Conservation (phyloP, 441 rosid species). For the Brassica hybrid region DNA sequence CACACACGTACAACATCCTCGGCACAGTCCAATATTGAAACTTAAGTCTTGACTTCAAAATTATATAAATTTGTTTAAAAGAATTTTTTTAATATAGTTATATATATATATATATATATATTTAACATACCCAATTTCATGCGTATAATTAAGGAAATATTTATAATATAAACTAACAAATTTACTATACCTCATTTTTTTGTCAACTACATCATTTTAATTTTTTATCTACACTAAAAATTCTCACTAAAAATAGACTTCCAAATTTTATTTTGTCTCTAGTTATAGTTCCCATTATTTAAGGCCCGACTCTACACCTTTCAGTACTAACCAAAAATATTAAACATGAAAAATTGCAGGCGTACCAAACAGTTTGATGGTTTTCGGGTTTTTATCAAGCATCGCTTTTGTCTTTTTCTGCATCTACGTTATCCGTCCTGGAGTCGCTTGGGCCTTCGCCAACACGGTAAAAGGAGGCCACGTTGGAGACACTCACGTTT, state of each 20-base stretch:
- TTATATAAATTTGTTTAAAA: too few species aligned
- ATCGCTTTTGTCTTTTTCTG: constrained; percentile 39
- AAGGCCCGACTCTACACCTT: not conserved
- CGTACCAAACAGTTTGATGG: not conserved
- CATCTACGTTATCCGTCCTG: constrained; percentile 46
- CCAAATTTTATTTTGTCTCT: too few species aligned
- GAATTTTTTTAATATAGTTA: too few species aligned
- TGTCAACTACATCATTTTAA: not conserved
- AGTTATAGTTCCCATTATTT: not conserved
- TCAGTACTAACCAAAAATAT: not conserved
- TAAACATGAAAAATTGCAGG: constrained; percentile 18
- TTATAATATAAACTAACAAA: not conserved
- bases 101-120: too few species aligned
- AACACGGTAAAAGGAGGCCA: constrained; percentile 44
- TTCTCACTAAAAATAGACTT: too few species aligned
- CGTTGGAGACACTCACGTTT: constrained; percentile 50
- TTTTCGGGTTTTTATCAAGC: constrained; percentile 40
- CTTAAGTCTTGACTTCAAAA: not conserved
- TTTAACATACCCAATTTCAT: not conserved
- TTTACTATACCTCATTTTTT: not conserved
- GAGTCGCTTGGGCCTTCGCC: constrained; percentile 45
- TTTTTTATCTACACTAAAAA: too few species aligned
- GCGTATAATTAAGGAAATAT: not conserved
- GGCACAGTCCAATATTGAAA: not conserved
- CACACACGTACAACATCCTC: not conserved